A percentile compares a stretch with the other conserved stretches of the same genome.
These are phyloP conservation scores for Candida alai DNA, from an alignment of 805 yeast genomes.

Conservation along the genomic window DNA sequence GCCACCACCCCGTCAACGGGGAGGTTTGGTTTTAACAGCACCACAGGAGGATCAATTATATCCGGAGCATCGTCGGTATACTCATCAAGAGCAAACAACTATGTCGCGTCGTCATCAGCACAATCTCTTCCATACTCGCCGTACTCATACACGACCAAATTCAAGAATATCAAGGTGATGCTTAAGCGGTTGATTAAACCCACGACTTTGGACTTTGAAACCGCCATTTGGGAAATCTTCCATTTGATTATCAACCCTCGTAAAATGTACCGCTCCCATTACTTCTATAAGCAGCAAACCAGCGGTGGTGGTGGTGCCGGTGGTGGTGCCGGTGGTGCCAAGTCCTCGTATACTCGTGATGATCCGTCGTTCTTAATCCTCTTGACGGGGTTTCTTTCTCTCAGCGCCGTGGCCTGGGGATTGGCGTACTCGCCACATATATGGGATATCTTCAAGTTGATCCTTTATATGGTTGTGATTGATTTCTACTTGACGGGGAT, in stretches of 20 bases:
- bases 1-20: conserved; percentile 16
- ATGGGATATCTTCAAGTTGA: conserved; percentile 57
- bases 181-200: conserved; percentile 51
- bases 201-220: conserved; percentile 83
- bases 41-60: conserved; percentile 20
- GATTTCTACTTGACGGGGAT: conserved; percentile 75
- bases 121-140: too few species aligned
- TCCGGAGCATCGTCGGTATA: conserved; percentile 15
- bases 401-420: conserved; percentile 90
- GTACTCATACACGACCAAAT: too few species aligned
- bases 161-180: conserved; percentile 28
- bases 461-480: conserved; percentile 77
- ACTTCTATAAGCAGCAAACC: conserved; percentile 65
- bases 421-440: conserved; percentile 68
- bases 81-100: conserved; percentile 5
- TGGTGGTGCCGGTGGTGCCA: conserved; percentile 30
- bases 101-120: too few species aligned
- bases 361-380: conserved; percentile 86
- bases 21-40: conserved; percentile 6
- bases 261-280: conserved; percentile 76
- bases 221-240: conserved; percentile 88
- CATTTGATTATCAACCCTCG: conserved; percentile 71
- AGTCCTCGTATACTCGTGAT: conserved; percentile 80
- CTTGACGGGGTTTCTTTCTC: conserved; percentile 57
- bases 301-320: conserved; percentile 20